Evolutionary conservation across 2,329 filamentous ascomycete genomes (phyloP).

Genomic region (Colletotrichum sp.): DNA sequence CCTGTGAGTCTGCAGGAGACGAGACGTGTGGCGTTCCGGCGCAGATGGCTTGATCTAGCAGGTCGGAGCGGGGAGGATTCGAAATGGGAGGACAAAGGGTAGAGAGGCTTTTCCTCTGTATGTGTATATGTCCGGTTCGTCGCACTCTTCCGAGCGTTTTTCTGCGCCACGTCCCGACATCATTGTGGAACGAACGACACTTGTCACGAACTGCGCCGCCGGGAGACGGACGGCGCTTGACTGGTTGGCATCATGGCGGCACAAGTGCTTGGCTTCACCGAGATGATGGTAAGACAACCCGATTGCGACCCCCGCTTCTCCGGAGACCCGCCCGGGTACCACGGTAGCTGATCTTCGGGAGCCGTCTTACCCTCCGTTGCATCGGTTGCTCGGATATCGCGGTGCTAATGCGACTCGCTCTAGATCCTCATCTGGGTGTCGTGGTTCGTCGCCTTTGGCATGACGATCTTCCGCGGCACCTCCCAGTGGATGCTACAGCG

Average conservation of each 20-base stretch:
- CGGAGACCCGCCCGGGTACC: background rate
- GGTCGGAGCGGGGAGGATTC: background rate
- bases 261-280: background rate
- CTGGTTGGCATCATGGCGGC: background rate
- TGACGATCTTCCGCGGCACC: conserved; percentile 1
- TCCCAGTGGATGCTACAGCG: conserved; percentile 13
- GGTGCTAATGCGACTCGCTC: background rate
- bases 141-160: background rate
- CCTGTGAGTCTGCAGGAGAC: background rate
- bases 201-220: background rate
- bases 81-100: background rate
- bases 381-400: background rate
- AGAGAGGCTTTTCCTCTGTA: background rate
- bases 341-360: background rate
- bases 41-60: background rate
- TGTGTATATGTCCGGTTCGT: background rate
- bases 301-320: background rate
- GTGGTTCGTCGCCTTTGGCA: background rate
- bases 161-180: background rate
- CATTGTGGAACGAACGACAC: background rate
- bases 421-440: conserved; percentile 3
- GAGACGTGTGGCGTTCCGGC: background rate
- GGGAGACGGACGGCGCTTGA: background rate
- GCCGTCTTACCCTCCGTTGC: background rate
- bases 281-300: background rate